Evolutionary conservation across 129 eudicot species (phyloP).

Genomic region (Flaveria trinervia): DNA sequence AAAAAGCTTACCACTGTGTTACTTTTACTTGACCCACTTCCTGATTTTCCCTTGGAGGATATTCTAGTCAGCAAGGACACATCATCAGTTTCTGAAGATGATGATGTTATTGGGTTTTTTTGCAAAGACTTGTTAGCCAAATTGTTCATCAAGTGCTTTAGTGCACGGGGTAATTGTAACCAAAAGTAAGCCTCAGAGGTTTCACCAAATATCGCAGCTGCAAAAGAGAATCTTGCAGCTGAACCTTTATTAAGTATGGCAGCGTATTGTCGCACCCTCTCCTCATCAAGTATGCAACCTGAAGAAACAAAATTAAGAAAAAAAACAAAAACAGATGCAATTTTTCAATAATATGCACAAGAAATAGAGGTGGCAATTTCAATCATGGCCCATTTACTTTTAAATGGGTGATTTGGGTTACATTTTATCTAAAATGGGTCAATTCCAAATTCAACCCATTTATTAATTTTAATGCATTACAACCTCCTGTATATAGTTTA

Average conservation of each 20-base stretch:
- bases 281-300: slow-evolving; percentile 96
- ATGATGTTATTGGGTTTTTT: slow-evolving; percentile 40
- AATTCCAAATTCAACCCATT: not conserved
- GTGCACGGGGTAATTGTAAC: slow-evolving; percentile 90
- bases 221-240: slow-evolving; percentile 78
- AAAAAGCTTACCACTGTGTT: slow-evolving; percentile 59
- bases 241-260: slow-evolving; percentile 57
- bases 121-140: slow-evolving; percentile 56
- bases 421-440: not conserved
- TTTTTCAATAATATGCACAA: slow-evolving; percentile 17
- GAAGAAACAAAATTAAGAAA: slow-evolving; percentile 22
- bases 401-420: not conserved
- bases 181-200: slow-evolving; percentile 89
- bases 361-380: not conserved
- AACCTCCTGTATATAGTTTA: not conserved
- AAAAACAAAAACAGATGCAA: slow-evolving; percentile 20
- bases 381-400: not conserved
- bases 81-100: slow-evolving; percentile 61
- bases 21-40: slow-evolving; percentile 42
- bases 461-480: not conserved
- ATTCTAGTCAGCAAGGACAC: slow-evolving; percentile 75
- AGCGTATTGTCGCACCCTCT: slow-evolving; percentile 67
- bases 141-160: slow-evolving; percentile 68
- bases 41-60: slow-evolving; percentile 69
- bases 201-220: slow-evolving; percentile 96